Conservation (phyloP, 306 rosid genomes). For the Pterocarpus macrocarpus region DNA sequence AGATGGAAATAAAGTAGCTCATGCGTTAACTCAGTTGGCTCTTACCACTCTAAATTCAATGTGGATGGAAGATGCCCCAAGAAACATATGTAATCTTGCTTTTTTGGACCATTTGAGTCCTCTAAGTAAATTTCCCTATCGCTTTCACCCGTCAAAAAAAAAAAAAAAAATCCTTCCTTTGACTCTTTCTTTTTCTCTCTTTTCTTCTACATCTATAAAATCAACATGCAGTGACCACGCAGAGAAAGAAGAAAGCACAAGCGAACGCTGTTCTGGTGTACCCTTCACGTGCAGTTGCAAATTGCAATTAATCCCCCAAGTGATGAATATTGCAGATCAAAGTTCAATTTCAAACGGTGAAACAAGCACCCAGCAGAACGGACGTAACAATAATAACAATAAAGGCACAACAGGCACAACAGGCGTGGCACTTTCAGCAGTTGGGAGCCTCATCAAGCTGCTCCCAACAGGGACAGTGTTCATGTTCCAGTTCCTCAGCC, state of each 20-base stretch:
- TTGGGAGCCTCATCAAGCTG: constrained; percentile 70
- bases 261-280: neutral
- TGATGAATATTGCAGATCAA: neutral
- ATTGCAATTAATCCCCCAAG: too few species aligned
- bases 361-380: neutral
- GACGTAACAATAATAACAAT: neutral
- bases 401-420: neutral
- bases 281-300: neutral
- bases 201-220: neutral
- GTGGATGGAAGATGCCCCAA: too few species aligned
- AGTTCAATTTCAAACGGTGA: constrained; percentile 13
- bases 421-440: constrained; percentile 46
- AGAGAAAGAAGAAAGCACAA: neutral
- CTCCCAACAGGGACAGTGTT: constrained; percentile 91
- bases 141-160: too few species aligned
- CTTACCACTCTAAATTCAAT: too few species aligned
- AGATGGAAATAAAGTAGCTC: too few species aligned
- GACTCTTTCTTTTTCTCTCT: too few species aligned
- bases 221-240: neutral
- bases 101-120: too few species aligned
- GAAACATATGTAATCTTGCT: too few species aligned
- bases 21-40: too few species aligned
- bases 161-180: neutral
- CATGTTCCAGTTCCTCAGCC: constrained; percentile 72
- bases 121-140: too few species aligned